These are phyloP conservation scores for Coemansia pectinata DNA, from an alignment of 192 early-diverging fungal species.

Conservation along the genomic window DNA sequence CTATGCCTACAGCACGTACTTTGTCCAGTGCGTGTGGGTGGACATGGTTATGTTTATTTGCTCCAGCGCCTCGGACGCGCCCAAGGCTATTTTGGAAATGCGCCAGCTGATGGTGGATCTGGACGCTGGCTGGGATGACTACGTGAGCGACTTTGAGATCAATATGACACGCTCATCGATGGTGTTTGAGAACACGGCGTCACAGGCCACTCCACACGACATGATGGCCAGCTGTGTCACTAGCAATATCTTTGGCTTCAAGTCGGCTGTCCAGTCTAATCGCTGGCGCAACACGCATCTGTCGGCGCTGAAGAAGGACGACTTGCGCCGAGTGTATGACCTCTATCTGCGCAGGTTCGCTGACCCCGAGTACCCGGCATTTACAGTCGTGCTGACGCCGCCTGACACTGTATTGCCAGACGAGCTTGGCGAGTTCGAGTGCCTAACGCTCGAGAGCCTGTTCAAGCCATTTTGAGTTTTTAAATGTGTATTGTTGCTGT, in stretches of 20 bases:
- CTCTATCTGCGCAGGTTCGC: slow-evolving; percentile 21
- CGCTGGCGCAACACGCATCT: slow-evolving; percentile 33
- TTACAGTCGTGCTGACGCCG: slow-evolving; percentile 30
- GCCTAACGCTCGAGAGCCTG: slow-evolving; percentile 12
- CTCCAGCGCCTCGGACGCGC: slow-evolving; percentile 27
- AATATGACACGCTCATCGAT: slow-evolving; percentile 34
- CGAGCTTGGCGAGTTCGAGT: slow-evolving; percentile 32
- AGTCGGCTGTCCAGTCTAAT: slow-evolving; percentile 8
- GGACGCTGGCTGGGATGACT: slow-evolving; percentile 27
- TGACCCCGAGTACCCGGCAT: slow-evolving; percentile 21
- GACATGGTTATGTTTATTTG: slow-evolving; percentile 52
- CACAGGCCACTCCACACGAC: slow-evolving; percentile 17
- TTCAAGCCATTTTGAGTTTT: background rate
- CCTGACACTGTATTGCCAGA: slow-evolving; percentile 22
- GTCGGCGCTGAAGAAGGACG: slow-evolving; percentile 16
- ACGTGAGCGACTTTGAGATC: slow-evolving; percentile 48
- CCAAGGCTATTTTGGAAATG: slow-evolving; percentile 31
- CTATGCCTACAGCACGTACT: slow-evolving; percentile 71
- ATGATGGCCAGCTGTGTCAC: slow-evolving; percentile 16
- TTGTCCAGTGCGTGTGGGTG: slow-evolving; percentile 61
- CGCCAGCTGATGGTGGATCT: slow-evolving; percentile 18
- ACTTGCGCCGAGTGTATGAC: slow-evolving; percentile 43
- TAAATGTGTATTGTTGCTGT: background rate
- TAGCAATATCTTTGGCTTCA: slow-evolving; percentile 30
- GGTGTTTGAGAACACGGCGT: slow-evolving; percentile 8